These are phyloP conservation scores for Neurospora tetraspora DNA, from an alignment of 495 filamentous ascomycete species.

Conservation along the genomic window DNA sequence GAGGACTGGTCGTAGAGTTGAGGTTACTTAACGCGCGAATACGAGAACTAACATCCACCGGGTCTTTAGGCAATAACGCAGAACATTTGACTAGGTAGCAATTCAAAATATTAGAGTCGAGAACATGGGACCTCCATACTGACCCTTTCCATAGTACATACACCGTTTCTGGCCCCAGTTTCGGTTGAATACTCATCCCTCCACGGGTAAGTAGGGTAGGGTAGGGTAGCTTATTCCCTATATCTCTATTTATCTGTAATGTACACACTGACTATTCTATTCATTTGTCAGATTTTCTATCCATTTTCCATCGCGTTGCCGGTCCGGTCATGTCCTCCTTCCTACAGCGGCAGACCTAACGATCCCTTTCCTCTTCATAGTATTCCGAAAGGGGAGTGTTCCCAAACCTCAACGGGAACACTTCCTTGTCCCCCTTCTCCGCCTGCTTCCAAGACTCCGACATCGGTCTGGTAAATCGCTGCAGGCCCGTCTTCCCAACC, in stretches of 20 bases:
- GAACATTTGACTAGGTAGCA: neutral
- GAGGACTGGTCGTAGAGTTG: too few species aligned
- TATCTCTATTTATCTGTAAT: neutral
- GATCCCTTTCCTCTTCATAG: neutral
- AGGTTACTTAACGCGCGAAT: neutral
- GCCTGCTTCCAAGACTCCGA: neutral
- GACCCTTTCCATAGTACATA: neutral
- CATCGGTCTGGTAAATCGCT: constrained; percentile 11
- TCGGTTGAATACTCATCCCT: neutral
- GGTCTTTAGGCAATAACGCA: neutral
- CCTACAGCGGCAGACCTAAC: neutral
- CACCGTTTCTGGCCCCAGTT: neutral
- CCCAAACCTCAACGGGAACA: neutral
- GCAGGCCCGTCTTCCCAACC: constrained; percentile 28
- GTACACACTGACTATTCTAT: neutral
- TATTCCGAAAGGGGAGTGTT: neutral
- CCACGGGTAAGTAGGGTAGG: neutral
- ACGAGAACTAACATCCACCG: neutral
- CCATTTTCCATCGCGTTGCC: neutral
- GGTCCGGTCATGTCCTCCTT: neutral
- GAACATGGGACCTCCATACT: neutral
- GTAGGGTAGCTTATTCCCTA: neutral
- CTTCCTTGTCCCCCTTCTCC: neutral
- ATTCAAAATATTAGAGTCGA: neutral
- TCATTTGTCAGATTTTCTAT: neutral